phyloP scores from a whole-genome alignment of 108 stramenopile species.

The Nitzschia sp. region DNA sequence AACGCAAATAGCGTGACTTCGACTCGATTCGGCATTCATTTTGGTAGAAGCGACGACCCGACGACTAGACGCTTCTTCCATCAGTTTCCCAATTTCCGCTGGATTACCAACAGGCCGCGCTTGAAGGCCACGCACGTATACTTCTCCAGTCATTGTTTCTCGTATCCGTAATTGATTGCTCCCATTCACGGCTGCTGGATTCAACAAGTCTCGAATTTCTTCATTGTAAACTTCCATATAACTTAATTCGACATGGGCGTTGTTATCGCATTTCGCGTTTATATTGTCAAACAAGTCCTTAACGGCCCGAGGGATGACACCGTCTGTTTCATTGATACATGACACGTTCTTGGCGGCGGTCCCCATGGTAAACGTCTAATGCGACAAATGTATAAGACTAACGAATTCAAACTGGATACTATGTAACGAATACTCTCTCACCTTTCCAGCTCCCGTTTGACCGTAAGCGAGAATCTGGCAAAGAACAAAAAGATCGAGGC shows the following conservation, averaged over 20 bases:
- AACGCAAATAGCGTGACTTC: slow-evolving; percentile 96
- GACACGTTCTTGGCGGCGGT: slow-evolving; percentile 55
- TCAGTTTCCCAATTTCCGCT: slow-evolving; percentile 53
- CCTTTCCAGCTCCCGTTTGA: slow-evolving; percentile 92
- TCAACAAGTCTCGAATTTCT: slow-evolving; percentile 83
- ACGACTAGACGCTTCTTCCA: slow-evolving; percentile 57
- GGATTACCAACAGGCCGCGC: slow-evolving; percentile 48
- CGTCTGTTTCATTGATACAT: slow-evolving; percentile 45
- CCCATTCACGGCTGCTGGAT: slow-evolving; percentile 47
- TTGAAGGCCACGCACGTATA: slow-evolving; percentile 68
- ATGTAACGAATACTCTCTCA: neutral
- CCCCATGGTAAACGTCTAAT: slow-evolving; percentile 94
- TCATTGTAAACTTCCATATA: slow-evolving; percentile 99
- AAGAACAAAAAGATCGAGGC: too few species aligned
- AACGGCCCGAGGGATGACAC: slow-evolving; percentile 95
- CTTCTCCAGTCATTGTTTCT: slow-evolving; percentile 59
- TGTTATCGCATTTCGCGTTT: slow-evolving; percentile 60
- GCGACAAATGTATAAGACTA: neutral
- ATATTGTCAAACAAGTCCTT: slow-evolving; percentile 89
- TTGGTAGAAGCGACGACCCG: slow-evolving; percentile 83
- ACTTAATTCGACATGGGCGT: slow-evolving; percentile 90
- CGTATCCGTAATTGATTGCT: slow-evolving; percentile 31
- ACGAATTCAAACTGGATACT: neutral
- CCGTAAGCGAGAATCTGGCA: slow-evolving; percentile 98
- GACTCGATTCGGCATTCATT: slow-evolving; percentile 86